A percentile compares a stretch with the other conserved stretches of the same genome.
Conservation (phyloP, 768 basidiomycete genomes). For the Mycena leptocephala region DNA sequence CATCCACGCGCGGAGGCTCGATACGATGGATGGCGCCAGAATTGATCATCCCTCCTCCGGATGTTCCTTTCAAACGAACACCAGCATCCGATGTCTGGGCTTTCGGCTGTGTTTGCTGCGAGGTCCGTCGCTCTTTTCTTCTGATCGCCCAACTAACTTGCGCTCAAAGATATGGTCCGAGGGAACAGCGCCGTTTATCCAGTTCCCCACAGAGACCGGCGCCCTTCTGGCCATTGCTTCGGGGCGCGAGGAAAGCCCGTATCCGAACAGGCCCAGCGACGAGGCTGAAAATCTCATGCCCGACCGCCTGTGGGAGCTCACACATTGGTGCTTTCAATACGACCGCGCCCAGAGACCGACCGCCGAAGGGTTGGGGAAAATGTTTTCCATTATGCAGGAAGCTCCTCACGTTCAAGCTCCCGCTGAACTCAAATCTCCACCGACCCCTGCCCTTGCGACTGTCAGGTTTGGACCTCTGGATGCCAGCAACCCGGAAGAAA, state of each 20-base stretch:
- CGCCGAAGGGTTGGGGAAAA: no score
- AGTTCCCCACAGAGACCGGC: no score
- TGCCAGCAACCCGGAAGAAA: no score
- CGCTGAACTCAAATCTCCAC: no score
- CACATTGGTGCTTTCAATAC: no score
- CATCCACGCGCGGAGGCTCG: background rate
- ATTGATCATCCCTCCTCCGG: background rate
- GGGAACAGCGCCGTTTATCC: background rate
- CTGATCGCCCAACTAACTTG: background rate
- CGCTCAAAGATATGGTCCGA: background rate
- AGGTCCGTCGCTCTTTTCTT: background rate
- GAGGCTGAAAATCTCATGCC: background rate
- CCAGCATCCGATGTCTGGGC: no score
- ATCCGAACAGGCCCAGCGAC: background rate
- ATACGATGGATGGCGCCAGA: slow-evolving; percentile 7
- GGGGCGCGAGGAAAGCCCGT: background rate
- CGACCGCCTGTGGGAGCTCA: background rate
- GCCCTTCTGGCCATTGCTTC: background rate
- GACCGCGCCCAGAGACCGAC: background rate
- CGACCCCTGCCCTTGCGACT: no score
- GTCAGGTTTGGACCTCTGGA: no score
- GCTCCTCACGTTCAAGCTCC: no score
- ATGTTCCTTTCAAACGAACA: slow-evolving; percentile 11
- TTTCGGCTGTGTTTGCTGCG: slow-evolving; percentile 15
- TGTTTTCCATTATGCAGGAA: no score